Evolutionary conservation across 768 basidiomycete species (phyloP).

Genomic region (Mycena filopes): DNA sequence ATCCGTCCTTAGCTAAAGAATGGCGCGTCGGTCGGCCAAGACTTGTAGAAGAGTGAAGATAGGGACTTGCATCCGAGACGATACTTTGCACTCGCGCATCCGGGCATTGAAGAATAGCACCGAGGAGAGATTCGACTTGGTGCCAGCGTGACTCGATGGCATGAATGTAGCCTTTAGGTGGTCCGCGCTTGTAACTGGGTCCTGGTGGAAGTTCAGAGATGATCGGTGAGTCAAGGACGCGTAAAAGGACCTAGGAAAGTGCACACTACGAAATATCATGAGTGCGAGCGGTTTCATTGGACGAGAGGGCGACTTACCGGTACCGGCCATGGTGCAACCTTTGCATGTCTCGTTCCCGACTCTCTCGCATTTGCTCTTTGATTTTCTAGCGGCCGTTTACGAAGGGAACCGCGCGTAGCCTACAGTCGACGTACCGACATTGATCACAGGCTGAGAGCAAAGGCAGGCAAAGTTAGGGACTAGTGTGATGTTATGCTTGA

Average conservation of each 20-base stretch:
- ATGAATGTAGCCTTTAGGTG: constrained; percentile 92
- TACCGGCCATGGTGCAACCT: constrained; percentile 68
- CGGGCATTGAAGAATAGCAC: constrained; percentile 78
- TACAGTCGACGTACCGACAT: too few species aligned
- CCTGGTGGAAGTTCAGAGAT: constrained; percentile 50
- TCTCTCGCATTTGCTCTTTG: constrained; percentile 88
- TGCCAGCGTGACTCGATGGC: constrained; percentile 94
- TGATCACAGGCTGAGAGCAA: constrained; percentile 81
- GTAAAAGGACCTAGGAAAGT: constrained; percentile 65
- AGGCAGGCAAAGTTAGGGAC: constrained; percentile 17
- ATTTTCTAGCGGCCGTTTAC: too few species aligned
- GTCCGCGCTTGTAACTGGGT: constrained; percentile 85
- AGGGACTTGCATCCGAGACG: constrained; percentile 55
- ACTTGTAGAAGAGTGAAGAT: not conserved
- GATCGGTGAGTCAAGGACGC: constrained; percentile 5
- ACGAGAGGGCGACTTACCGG: constrained; percentile 49
- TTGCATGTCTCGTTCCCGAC: constrained; percentile 64
- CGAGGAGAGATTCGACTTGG: constrained; percentile 90
- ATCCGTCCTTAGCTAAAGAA: constrained; percentile 63
- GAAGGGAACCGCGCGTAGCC: too few species aligned
- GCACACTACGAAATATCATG: constrained; percentile 57
- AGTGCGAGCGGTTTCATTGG: constrained; percentile 20
- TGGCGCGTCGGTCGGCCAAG: constrained; percentile 5
- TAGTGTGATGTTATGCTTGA: constrained; percentile 24
- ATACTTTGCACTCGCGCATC: constrained; percentile 72